Base-by-base conservation (phyloP, 1,139 yeast species). In the Meyerozyma athensensis region DNA sequence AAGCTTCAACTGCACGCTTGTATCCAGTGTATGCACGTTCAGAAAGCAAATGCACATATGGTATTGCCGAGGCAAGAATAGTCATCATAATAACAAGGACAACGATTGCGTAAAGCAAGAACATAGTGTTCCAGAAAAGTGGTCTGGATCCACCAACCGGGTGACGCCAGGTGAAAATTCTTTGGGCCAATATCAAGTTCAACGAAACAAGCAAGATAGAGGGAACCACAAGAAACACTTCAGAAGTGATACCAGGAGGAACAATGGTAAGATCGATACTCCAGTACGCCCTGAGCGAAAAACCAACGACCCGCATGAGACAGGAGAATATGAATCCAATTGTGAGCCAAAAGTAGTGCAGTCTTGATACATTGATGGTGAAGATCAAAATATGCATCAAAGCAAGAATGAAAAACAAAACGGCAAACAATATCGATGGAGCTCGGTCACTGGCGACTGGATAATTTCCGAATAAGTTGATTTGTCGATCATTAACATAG, bases 161-260 rank as follows among this genome's bases (percentile, higher is more conserved):
- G 34, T 39, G 42, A 2, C 42, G 26, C 42, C 42, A 39, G 7
- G 42, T 37, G 37, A 39, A 39, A 7, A 39, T 19, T 6, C 42
- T 37, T 28, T 39, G 42, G 7, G 40, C 38, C 12, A 39, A 20
- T 6, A 39, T 33, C 33, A 39, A 35, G 30, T 39, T 37, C 24
- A 39, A 32, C 13, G 42, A 37, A 1, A 19, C 39, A 8, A 39
- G 21, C 7, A 37, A 4, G 10, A 30, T 17, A 8, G 38, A 19
- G 9, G 38, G 35, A 24, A 37, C n/a, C 12, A 39, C 36, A n/a
- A 20, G 28, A 9, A 37, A 22, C 26, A 37, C 36, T 26, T 35
- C 38, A 21, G 10, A 23, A 21, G 38, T 13, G 7, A 39, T 17
- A 7, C 42, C 42, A 5, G 24, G 9, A 6, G n/a, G 7, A 6